These are phyloP conservation scores for Xylaria flabelliformis DNA, from an alignment of 495 filamentous ascomycete species.

Conservation along the genomic window DNA sequence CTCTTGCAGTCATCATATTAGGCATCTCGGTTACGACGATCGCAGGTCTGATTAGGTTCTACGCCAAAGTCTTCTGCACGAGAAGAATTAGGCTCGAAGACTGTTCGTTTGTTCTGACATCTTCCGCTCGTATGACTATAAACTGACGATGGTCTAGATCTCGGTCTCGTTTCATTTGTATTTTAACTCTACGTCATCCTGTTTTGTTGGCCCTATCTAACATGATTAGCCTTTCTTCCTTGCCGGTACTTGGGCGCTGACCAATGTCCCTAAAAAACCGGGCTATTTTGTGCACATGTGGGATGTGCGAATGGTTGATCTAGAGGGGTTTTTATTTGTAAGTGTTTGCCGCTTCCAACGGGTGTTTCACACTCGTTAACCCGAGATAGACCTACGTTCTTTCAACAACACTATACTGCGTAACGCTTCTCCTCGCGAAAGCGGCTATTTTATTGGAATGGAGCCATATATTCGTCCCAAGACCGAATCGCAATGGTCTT, in stretches of 20 bases:
- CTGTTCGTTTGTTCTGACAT: background rate
- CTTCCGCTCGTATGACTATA: background rate
- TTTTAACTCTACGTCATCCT: background rate
- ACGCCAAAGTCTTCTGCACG: too few species aligned
- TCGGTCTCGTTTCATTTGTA: constrained; percentile 16
- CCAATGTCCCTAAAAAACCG: background rate
- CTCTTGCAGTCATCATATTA: too few species aligned
- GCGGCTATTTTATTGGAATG: background rate
- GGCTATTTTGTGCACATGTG: constrained; percentile 15
- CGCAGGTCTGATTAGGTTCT: too few species aligned
- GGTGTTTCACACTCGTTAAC: background rate
- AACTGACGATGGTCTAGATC: background rate
- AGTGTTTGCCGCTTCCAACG: background rate
- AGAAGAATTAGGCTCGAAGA: background rate
- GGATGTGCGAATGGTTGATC: background rate
- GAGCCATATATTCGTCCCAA: background rate
- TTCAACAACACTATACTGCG: constrained; percentile 7
- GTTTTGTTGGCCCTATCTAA: background rate
- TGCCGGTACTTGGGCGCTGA: background rate
- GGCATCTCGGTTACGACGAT: too few species aligned
- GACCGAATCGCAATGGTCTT: too few species aligned
- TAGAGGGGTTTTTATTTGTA: constrained; percentile 12
- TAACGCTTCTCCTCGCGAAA: constrained; percentile 2
- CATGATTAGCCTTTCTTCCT: constrained; percentile 14
- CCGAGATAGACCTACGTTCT: background rate